Conservation (phyloP, 139 green algal genomes). For the Asterochloris erici region DNA sequence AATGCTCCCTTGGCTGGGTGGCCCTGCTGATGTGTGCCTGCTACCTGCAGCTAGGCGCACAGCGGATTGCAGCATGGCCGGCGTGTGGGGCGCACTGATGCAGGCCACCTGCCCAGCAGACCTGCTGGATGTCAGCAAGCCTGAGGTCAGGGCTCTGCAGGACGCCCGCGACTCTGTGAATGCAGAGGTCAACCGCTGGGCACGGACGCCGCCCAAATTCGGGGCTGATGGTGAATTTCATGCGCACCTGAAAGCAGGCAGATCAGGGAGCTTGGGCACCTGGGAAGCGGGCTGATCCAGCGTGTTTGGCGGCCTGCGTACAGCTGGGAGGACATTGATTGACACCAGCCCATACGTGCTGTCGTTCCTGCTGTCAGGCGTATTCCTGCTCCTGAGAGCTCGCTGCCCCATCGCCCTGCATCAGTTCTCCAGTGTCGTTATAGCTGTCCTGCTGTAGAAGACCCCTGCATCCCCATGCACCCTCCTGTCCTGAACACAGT, state of each 20-base stretch:
- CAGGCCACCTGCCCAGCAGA: constrained; percentile 12
- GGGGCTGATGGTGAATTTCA: neutral
- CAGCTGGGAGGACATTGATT: too few relatives aligned
- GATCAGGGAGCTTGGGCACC: neutral
- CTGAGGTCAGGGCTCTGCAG: constrained; percentile 11
- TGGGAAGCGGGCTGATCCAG: too few relatives aligned
- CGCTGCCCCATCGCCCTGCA: too few relatives aligned
- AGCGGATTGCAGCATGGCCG: neutral
- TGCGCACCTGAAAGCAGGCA: neutral
- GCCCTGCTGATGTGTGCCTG: too few relatives aligned
- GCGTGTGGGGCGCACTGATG: constrained; percentile 11
- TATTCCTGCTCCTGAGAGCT: too few relatives aligned
- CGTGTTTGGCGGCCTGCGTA: too few relatives aligned
- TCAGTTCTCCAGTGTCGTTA: too few relatives aligned
- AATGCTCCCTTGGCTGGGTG: too few relatives aligned
- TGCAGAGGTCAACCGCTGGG: constrained; percentile 11
- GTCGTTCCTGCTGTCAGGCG: too few relatives aligned
- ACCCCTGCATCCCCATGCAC: neutral
- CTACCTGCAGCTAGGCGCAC: constrained; percentile 6
- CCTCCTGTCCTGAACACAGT: too few relatives aligned
- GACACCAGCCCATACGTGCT: too few relatives aligned
- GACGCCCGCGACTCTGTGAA: constrained; percentile 10
- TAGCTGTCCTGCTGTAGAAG: neutral
- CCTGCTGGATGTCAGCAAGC: constrained; percentile 8
- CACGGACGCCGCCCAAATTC: constrained; percentile 6